phyloP scores from a whole-genome alignment of 306 rosid genomes.

The Fragaria iinumae region DNA sequence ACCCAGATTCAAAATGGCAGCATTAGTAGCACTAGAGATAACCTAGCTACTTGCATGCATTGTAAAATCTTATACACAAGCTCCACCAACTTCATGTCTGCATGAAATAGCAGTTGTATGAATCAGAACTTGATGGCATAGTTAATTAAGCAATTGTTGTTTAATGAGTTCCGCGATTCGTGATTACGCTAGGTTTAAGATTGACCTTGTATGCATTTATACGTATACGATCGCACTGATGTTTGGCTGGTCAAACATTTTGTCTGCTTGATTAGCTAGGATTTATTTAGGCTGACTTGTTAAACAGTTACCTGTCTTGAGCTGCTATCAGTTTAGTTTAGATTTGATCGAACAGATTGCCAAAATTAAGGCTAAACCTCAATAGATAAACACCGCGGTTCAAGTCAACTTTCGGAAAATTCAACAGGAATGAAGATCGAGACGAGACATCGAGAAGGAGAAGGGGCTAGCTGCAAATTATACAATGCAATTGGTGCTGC shows the following conservation, averaged over 20 bases:
- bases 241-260: not conserved
- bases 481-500: not conserved
- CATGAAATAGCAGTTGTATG: not conserved
- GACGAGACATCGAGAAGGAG: not conserved
- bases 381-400: not conserved
- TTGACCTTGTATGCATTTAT: not conserved
- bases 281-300: not conserved
- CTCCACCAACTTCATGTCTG: constrained; percentile 4
- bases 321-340: not conserved
- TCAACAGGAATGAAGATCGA: not conserved
- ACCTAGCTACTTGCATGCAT: not conserved
- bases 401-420: not conserved
- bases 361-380: not conserved
- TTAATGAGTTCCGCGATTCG: not conserved
- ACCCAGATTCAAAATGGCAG: not conserved
- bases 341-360: not conserved
- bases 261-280: not conserved
- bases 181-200: constrained; percentile 1
- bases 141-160: not conserved
- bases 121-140: not conserved
- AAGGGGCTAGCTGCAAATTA: not conserved
- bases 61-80: not conserved
- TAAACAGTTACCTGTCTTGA: not conserved
- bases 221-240: not conserved
- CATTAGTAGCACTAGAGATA: not conserved